These are phyloP conservation scores for Fragosphaeria purpurea DNA, from an alignment of 2,329 filamentous ascomycete genomes.

Conservation along the genomic window DNA sequence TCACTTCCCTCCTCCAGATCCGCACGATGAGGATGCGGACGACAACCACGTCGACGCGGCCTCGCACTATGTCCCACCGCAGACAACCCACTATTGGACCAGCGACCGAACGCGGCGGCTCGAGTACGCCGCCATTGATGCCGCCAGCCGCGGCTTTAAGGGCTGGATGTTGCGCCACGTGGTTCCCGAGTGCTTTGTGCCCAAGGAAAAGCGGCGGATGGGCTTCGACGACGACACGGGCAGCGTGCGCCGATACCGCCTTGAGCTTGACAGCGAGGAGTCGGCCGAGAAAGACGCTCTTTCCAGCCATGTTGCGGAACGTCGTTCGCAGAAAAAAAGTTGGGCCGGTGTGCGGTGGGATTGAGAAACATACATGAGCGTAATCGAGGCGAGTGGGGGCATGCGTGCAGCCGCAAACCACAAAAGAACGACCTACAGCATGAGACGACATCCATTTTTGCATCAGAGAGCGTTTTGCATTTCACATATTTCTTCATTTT, in stretches of 20 bases:
- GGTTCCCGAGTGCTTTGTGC: conserved; percentile 51
- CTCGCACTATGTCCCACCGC: conserved; percentile 36
- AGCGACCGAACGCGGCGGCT: conserved; percentile 51
- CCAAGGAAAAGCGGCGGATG: conserved; percentile 37
- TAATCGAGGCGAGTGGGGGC: no score
- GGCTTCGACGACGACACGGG: conserved; percentile 53
- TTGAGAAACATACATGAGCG: no score
- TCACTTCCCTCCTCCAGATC: conserved; percentile 28
- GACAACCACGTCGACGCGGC: conserved; percentile 14
- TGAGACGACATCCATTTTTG: not conserved
- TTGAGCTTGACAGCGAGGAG: conserved; percentile 44
- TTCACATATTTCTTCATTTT: not conserved
- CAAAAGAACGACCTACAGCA: not conserved
- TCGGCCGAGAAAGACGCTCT: conserved; percentile 12
- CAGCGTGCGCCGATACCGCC: conserved; percentile 52
- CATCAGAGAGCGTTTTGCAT: not conserved
- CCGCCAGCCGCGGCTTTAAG: conserved; percentile 47
- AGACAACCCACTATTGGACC: conserved; percentile 58
- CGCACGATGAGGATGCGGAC: not conserved
- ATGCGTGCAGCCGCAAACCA: not conserved
- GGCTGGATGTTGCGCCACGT: conserved; percentile 50
- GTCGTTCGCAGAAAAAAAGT: not conserved
- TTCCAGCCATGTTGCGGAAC: not conserved
- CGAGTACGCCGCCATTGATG: conserved; percentile 58
- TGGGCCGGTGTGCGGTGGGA: not conserved